A percentile compares a stretch with the other conserved stretches of the same genome.
phyloP scores from a whole-genome alignment of 2,329 filamentous ascomycete species.

The Phaeomoniella chlamydospora region DNA sequence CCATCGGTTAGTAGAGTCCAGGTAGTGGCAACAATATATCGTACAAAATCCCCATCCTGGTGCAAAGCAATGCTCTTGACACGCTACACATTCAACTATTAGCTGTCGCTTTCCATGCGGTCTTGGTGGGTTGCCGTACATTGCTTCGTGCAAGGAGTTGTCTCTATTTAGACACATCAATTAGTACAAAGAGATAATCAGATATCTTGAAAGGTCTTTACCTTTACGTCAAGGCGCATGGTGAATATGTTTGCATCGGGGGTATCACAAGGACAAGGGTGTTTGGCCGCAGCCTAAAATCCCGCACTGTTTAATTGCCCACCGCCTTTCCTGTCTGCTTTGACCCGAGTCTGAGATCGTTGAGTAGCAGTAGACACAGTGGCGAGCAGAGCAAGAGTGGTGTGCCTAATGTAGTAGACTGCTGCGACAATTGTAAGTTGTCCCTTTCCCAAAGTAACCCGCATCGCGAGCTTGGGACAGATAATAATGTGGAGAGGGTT shows the following conservation, averaged over 20 bases:
- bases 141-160: background rate
- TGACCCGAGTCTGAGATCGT: too few relatives aligned
- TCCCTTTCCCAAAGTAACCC: background rate
- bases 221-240: constrained; percentile 49
- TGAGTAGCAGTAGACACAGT: too few relatives aligned
- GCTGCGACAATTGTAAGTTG: too few relatives aligned
- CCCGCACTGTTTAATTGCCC: too few relatives aligned
- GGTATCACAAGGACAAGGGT: too few relatives aligned
- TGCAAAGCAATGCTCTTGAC: constrained; percentile 98
- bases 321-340: too few relatives aligned
- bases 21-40: constrained; percentile 9
- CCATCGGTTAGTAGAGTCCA: constrained; percentile 11
- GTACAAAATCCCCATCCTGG: constrained; percentile 87
- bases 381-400: too few relatives aligned
- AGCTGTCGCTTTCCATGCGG: constrained; percentile 40
- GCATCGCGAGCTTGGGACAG: too few relatives aligned
- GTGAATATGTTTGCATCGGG: constrained; percentile 15
- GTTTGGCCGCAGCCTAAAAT: too few relatives aligned
- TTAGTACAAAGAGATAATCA: background rate
- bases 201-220: constrained; percentile 16
- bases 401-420: too few relatives aligned
- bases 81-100: constrained; percentile 75
- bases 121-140: background rate
- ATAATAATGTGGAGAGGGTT: too few relatives aligned
- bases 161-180: background rate